Percentiles rank a stretch among this genome's conserved stretches.
These are phyloP conservation scores for Ottelia alismoides DNA, from an alignment of 106 monocot genomes.

Conservation along the genomic window DNA sequence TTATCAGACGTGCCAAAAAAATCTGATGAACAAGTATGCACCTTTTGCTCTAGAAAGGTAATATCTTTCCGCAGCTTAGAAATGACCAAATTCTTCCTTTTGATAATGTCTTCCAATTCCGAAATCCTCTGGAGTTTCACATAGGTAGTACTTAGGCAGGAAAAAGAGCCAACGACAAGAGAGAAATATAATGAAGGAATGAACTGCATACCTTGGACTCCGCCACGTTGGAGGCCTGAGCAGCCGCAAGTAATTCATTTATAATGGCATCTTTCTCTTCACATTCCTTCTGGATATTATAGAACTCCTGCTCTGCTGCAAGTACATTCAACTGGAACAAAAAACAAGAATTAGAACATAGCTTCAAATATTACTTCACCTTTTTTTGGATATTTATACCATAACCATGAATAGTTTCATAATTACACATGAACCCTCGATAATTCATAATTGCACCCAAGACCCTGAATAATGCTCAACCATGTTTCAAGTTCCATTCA, in stretches of 20 bases:
- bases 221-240: slow-evolving; percentile 34
- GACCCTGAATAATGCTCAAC: too few relatives aligned
- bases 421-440: too few relatives aligned
- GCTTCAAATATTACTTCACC: too few relatives aligned
- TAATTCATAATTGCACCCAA: too few relatives aligned
- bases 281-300: slow-evolving; percentile 69
- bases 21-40: too few relatives aligned
- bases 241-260: slow-evolving; percentile 44
- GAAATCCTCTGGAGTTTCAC: slow-evolving; percentile 18
- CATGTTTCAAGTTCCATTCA: too few relatives aligned
- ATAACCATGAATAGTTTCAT: too few relatives aligned
- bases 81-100: slow-evolving; percentile 13
- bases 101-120: too few relatives aligned
- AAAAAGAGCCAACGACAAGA: slow-evolving; percentile 33
- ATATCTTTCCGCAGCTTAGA: slow-evolving; percentile 6
- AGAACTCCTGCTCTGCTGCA: slow-evolving; percentile 56
- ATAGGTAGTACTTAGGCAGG: slow-evolving; percentile 31
- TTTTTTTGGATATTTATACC: too few relatives aligned
- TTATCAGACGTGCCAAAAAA: too few relatives aligned
- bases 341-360: too few relatives aligned
- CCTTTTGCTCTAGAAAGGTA: slow-evolving; percentile 2
- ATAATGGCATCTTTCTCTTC: slow-evolving; percentile 83
- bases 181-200: slow-evolving; percentile 31
- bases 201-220: slow-evolving; percentile 57
- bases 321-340: slow-evolving; percentile 7